Conservation (phyloP, 2,329 filamentous ascomycete genomes). For the Xylaria sp. region DNA sequence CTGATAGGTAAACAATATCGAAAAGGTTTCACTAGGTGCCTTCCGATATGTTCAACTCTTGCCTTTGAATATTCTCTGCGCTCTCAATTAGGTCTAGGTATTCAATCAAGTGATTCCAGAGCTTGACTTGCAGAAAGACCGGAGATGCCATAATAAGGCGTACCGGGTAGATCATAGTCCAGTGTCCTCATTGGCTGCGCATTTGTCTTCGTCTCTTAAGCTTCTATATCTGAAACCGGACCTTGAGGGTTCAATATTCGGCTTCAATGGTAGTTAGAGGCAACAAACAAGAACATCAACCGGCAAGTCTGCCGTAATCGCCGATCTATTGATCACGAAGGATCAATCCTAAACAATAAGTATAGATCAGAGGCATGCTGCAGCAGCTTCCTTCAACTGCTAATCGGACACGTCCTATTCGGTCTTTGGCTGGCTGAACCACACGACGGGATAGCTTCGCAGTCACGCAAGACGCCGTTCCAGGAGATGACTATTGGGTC, state of each 20-base stretch:
- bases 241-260: background rate
- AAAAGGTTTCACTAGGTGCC: background rate
- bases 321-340: background rate
- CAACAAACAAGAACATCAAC: background rate
- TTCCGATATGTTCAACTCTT: background rate
- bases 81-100: background rate
- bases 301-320: background rate
- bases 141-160: background rate
- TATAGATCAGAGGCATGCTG: background rate
- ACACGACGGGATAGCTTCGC: background rate
- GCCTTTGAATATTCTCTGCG: background rate
- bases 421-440: background rate
- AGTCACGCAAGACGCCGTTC: background rate
- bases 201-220: background rate
- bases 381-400: background rate
- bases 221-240: background rate
- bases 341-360: conserved; percentile 3
- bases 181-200: conserved; percentile 3
- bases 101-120: too few species aligned
- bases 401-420: background rate
- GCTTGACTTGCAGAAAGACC: conserved; percentile 2
- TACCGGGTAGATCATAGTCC: background rate
- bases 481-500: conserved; percentile 15
- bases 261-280: background rate
- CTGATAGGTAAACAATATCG: background rate